These are phyloP conservation scores for Xerocomus potaroensis DNA, from an alignment of 768 basidiomycete genomes.

Conservation along the genomic window DNA sequence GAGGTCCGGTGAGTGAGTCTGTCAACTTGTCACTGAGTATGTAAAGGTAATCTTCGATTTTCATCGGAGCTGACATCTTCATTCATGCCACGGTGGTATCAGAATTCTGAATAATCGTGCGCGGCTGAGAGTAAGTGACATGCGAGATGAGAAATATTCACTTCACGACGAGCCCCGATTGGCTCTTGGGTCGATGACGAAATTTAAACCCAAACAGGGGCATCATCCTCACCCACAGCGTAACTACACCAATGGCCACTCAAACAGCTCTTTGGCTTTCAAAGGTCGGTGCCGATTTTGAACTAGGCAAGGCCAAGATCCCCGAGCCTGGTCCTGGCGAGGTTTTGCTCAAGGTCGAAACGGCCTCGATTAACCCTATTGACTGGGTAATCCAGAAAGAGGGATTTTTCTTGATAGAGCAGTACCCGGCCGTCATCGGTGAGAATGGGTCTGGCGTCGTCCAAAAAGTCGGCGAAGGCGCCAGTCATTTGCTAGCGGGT, in stretches of 20 bases:
- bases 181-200: no score
- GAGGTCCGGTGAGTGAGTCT: no score
- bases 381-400: constrained; percentile 25
- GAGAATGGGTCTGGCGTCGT: constrained; percentile 36
- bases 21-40: no score
- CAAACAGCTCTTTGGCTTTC: constrained; percentile 18
- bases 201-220: no score
- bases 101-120: no score
- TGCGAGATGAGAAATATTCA: no score
- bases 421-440: constrained; percentile 37
- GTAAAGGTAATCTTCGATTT: no score
- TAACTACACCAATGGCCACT: constrained; percentile 6
- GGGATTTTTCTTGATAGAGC: constrained; percentile 19
- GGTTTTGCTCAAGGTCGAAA: constrained; percentile 38
- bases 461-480: constrained; percentile 34
- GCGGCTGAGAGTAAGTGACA: no score
- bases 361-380: constrained; percentile 43
- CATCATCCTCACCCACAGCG: no score
- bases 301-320: constrained; percentile 16
- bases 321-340: constrained; percentile 39
- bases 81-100: no score
- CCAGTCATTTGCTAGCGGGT: constrained; percentile 30
- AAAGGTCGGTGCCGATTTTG: constrained; percentile 9
- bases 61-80: no score
- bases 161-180: no score